Conservation (phyloP, 495 filamentous ascomycete genomes). For the Cenococcum geophilum region DNA sequence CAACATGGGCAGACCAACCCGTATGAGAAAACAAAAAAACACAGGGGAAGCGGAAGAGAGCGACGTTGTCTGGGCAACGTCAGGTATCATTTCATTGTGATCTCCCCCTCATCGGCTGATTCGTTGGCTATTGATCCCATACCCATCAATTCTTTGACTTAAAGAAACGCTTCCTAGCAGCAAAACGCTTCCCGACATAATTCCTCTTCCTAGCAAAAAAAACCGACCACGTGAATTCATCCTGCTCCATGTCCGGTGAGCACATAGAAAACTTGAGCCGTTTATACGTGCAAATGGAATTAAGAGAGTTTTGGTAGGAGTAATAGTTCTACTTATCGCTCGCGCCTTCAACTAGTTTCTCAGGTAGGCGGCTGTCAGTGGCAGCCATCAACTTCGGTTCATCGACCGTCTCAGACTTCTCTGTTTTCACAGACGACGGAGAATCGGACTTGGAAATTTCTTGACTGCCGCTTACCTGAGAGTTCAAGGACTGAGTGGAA, state of each 20-base stretch:
- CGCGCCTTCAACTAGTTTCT: constrained; percentile 26
- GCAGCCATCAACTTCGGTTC: background rate
- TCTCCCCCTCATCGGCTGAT: background rate
- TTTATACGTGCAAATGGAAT: background rate
- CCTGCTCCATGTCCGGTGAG: background rate
- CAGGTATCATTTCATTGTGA: background rate
- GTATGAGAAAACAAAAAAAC: no score
- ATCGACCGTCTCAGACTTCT: constrained; percentile 30
- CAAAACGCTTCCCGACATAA: background rate
- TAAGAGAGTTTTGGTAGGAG: background rate
- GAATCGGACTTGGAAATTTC: constrained; percentile 32
- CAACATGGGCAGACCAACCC: no score
- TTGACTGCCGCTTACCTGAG: no score
- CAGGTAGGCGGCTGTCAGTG: constrained; percentile 22
- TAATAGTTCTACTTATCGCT: constrained; percentile 21
- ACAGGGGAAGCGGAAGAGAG: background rate
- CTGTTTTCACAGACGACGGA: constrained; percentile 45
- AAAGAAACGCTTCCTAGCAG: background rate
- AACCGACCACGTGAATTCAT: background rate
- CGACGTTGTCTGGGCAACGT: background rate
- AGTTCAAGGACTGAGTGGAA: constrained; percentile 19
- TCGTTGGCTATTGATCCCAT: background rate
- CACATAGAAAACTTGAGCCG: background rate
- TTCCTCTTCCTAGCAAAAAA: background rate
- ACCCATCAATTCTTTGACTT: background rate